Evolutionary conservation across 2,329 filamentous ascomycete species (phyloP).

Genomic region (Leptosphaerulina australis): DNA sequence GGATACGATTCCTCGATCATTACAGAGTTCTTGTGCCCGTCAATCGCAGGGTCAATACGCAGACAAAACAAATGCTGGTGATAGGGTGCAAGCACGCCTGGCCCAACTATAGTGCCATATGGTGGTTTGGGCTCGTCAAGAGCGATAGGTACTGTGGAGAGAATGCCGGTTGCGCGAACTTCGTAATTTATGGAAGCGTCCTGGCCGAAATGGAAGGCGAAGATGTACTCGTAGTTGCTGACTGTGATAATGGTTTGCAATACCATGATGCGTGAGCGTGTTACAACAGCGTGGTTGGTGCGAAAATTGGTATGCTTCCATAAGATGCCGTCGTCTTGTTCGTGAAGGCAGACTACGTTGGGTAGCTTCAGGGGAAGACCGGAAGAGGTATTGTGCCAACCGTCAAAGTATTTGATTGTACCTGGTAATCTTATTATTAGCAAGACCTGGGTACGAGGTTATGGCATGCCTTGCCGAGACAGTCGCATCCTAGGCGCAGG

Average conservation of each 20-base stretch:
- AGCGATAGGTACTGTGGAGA: constrained; percentile 50
- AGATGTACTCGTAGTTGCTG: constrained; percentile 43
- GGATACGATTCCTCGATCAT: constrained; percentile 34
- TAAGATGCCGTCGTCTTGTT: constrained; percentile 61
- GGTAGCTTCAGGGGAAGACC: constrained; percentile 49
- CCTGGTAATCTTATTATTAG: neutral
- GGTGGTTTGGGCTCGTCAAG: constrained; percentile 40
- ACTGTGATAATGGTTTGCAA: constrained; percentile 38
- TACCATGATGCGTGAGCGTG: constrained; percentile 30
- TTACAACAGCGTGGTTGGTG: constrained; percentile 28
- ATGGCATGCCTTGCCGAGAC: constrained; percentile 39
- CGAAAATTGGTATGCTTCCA: constrained; percentile 42
- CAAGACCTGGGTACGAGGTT: neutral
- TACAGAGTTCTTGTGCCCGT: constrained; percentile 47
- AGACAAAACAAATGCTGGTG: constrained; percentile 55
- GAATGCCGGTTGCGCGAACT: constrained; percentile 53
- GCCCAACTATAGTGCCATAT: constrained; percentile 51
- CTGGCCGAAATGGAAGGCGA: constrained; percentile 52
- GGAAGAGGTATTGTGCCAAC: constrained; percentile 43
- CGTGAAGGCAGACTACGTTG: constrained; percentile 58
- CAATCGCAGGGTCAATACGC: constrained; percentile 53
- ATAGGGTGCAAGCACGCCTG: constrained; percentile 52
- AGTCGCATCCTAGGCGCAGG: constrained; percentile 52
- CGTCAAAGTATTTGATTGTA: constrained; percentile 53
- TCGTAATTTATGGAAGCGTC: constrained; percentile 52